A percentile compares a stretch with the other conserved stretches of the same genome.
Conservation (phyloP, 345 rosid genomes). For the Corymbia maculata region DNA sequence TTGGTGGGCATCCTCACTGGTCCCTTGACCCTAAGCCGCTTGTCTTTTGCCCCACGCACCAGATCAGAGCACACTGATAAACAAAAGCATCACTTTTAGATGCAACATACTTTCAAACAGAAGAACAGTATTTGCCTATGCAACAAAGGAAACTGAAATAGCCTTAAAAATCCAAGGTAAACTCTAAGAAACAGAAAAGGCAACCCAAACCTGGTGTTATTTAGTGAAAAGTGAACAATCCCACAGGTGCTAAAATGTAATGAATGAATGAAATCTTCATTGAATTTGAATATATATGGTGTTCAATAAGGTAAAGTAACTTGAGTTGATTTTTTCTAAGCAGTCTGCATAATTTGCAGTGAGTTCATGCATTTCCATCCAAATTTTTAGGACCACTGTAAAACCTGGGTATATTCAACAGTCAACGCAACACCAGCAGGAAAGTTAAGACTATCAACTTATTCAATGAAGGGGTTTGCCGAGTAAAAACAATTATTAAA, state of each 20-base stretch:
- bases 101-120: background rate
- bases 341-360: background rate
- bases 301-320: background rate
- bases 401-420: background rate
- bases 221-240: background rate
- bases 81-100: background rate
- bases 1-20: conserved; percentile 16
- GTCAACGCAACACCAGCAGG: background rate
- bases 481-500: background rate
- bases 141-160: background rate
- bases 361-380: background rate
- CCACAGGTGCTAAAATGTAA: background rate
- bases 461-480: background rate
- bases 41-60: conserved; percentile 11
- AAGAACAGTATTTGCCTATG: background rate
- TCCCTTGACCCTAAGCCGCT: conserved; percentile 11
- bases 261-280: background rate
- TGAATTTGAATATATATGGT: background rate
- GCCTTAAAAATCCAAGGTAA: background rate
- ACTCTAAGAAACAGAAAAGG: background rate
- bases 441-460: background rate
- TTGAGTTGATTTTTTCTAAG: background rate
- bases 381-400: background rate
- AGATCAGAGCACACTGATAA: conserved; percentile 9
- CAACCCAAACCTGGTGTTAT: background rate